These are phyloP conservation scores for Daldinia bambusicola DNA, from an alignment of 495 filamentous ascomycete species.

Conservation along the genomic window DNA sequence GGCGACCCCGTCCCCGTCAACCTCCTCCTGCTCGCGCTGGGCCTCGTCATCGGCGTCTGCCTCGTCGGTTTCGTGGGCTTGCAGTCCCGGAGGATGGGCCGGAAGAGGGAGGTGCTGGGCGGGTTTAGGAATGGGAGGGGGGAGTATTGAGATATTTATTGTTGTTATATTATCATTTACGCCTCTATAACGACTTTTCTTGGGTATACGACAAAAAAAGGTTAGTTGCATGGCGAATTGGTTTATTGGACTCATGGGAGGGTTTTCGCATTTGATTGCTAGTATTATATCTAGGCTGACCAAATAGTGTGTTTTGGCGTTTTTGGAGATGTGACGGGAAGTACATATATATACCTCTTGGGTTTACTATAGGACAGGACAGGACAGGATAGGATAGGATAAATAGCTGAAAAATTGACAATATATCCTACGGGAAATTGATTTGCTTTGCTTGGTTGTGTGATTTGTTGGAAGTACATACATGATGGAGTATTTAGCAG, in stretches of 20 bases:
- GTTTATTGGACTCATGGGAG: conserved; percentile 11
- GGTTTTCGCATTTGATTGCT: neutral
- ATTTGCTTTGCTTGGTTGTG: neutral
- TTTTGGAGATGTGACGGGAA: conserved; percentile 9
- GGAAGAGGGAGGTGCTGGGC: conserved; percentile 34
- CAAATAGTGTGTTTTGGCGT: conserved; percentile 8
- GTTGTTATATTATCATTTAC: neutral
- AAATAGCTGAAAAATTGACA: conserved; percentile 13
- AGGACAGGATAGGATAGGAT: too few relatives aligned
- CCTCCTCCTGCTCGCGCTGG: conserved; percentile 68
- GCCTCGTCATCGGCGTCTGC: conserved; percentile 66
- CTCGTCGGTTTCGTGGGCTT: conserved; percentile 69
- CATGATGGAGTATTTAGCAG: too few relatives aligned
- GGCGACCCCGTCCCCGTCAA: conserved; percentile 85
- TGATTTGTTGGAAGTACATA: too few relatives aligned
- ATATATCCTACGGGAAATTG: neutral
- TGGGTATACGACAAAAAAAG: conserved; percentile 24
- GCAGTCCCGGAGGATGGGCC: conserved; percentile 30
- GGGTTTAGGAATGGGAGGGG: conserved; percentile 28
- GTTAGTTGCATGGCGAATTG: conserved; percentile 28
- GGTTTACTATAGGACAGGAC: conserved; percentile 5
- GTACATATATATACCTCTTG: conserved; percentile 15
- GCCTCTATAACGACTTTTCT: neutral
- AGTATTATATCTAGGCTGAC: neutral
- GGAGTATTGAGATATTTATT: conserved; percentile 31